phyloP scores from a whole-genome alignment of 2,329 filamentous ascomycete genomes.

The Aspergillus sojae region DNA sequence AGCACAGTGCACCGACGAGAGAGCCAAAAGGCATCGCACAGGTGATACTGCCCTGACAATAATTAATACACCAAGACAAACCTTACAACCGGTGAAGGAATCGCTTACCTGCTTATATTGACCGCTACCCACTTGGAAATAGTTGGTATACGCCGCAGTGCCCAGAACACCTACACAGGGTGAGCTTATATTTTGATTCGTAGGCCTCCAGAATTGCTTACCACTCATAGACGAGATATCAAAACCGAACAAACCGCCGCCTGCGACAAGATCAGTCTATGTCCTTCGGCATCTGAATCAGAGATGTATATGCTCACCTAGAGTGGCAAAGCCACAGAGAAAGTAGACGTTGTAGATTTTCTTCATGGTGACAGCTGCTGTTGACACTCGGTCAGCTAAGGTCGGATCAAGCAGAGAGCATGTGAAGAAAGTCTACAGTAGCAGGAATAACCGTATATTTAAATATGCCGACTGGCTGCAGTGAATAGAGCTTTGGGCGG shows the following conservation, averaged over 20 bases:
- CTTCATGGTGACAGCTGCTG: conserved; percentile 17
- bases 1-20: conserved; percentile 49
- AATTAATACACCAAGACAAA: background rate
- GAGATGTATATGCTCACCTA: conserved; percentile 11
- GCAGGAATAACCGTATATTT: background rate
- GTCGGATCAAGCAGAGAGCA: background rate
- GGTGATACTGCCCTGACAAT: conserved; percentile 39
- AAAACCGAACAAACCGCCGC: conserved; percentile 60
- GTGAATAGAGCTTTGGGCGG: background rate
- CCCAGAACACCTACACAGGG: conserved; percentile 18
- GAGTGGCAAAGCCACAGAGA: conserved; percentile 24
- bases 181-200: conserved; percentile 32
- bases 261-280: conserved; percentile 23
- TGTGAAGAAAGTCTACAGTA: background rate
- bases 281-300: too few relatives aligned
- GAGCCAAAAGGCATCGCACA: conserved; percentile 42
- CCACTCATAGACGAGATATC: conserved; percentile 57
- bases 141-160: conserved; percentile 22
- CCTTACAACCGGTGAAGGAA: background rate
- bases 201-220: background rate
- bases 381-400: background rate
- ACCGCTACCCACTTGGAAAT: conserved; percentile 21
- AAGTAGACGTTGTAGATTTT: conserved; percentile 26
- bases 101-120: conserved; percentile 22
- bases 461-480: background rate